A percentile compares a stretch with the other conserved stretches of the same genome.
Conservation (phyloP, 2,329 filamentous ascomycete species). For the Diplocarpon rosae region DNA sequence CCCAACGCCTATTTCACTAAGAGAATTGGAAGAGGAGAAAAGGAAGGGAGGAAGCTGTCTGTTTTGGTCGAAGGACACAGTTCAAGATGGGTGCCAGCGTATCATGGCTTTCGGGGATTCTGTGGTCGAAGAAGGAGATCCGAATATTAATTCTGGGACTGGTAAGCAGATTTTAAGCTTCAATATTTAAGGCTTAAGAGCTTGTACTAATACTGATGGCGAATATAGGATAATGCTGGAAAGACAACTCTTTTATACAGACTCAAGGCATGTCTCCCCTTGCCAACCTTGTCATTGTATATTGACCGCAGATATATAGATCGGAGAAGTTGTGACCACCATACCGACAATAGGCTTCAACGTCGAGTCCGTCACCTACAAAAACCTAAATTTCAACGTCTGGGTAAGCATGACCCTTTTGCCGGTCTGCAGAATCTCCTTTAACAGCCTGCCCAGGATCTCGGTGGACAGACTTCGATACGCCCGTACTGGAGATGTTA, state of each 20-base stretch:
- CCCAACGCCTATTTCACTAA: no score
- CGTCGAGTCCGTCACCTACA: constrained; percentile 96
- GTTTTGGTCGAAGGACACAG: constrained; percentile 12
- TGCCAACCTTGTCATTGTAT: not conserved
- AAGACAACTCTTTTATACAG: constrained; percentile 96
- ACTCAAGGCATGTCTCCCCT: constrained; percentile 57
- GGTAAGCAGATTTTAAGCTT: constrained; percentile 41
- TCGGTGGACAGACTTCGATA: constrained; percentile 97
- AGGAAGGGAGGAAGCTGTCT: constrained; percentile 1
- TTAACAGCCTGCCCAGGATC: constrained; percentile 46
- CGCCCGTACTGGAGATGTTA: constrained; percentile 99
- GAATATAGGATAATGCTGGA: constrained; percentile 82
- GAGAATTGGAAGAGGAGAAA: not conserved
- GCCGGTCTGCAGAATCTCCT: not conserved
- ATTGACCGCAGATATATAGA: constrained; percentile 40
- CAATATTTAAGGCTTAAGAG: not conserved
- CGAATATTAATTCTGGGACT: constrained; percentile 89
- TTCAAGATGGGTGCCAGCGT: constrained; percentile 51
- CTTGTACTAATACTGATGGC: not conserved
- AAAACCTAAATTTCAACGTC: constrained; percentile 97
- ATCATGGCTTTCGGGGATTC: constrained; percentile 59
- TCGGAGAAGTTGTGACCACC: constrained; percentile 96
- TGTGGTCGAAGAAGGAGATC: constrained; percentile 96
- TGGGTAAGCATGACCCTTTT: constrained; percentile 53
- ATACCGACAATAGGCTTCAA: constrained; percentile 99